These are phyloP conservation scores for Kwoniella heveanensis DNA, from an alignment of 768 basidiomycete species.

Conservation along the genomic window DNA sequence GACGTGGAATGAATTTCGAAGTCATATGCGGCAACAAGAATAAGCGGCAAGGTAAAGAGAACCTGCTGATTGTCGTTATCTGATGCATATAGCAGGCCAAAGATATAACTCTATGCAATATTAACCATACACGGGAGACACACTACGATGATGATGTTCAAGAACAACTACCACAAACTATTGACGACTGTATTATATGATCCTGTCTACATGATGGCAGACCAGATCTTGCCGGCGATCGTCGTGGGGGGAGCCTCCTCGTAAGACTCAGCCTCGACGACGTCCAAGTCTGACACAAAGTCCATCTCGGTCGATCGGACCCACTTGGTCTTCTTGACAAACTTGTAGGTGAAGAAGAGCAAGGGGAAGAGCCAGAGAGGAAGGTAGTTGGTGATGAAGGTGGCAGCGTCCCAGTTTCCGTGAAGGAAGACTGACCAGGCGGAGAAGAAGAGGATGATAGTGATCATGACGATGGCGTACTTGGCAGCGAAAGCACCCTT, in stretches of 20 bases:
- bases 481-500: constrained; percentile 53
- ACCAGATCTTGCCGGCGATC: constrained; percentile 71
- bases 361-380: constrained; percentile 63
- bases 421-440: constrained; percentile 61
- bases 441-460: constrained; percentile 55
- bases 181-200: neutral
- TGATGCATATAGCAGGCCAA: neutral
- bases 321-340: constrained; percentile 61
- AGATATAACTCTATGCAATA: neutral
- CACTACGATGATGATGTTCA: neutral
- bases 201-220: constrained; percentile 65
- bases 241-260: constrained; percentile 70
- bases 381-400: constrained; percentile 83
- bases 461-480: constrained; percentile 53
- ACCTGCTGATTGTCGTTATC: too few species aligned
- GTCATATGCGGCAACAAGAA: too few species aligned
- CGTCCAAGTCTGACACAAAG: constrained; percentile 70
- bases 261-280: constrained; percentile 66
- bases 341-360: constrained; percentile 66
- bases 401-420: constrained; percentile 62
- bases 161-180: neutral
- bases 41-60: too few species aligned
- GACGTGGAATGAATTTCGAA: too few species aligned
- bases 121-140: neutral
- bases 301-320: constrained; percentile 75